phyloP scores from a whole-genome alignment of 345 rosid species.

The Populus nigra region DNA sequence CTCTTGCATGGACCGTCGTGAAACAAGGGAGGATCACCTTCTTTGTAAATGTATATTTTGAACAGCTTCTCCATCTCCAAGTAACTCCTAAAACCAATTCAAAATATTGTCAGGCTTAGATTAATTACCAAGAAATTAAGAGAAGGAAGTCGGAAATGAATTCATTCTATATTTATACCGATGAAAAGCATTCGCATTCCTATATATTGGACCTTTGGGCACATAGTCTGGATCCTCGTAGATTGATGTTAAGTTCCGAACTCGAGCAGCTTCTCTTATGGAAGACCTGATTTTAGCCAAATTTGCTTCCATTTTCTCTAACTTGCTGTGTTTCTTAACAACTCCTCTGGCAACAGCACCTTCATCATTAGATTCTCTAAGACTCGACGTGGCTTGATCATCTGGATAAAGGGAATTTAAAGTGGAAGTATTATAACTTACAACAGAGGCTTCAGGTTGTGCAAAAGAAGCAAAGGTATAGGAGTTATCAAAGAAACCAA shows the following conservation, averaged over 20 bases:
- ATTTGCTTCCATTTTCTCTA: constrained; percentile 31
- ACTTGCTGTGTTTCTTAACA: constrained; percentile 13
- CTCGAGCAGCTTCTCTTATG: constrained; percentile 37
- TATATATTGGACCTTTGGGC: constrained; percentile 41
- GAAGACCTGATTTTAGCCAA: constrained; percentile 26
- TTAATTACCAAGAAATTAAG: background rate
- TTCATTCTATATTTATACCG: constrained; percentile 3
- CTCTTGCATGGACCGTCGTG: constrained; percentile 39
- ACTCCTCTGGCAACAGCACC: background rate
- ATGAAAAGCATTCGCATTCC: constrained; percentile 43
- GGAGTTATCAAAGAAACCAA: constrained; percentile 4
- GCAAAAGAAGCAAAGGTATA: background rate
- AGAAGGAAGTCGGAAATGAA: background rate
- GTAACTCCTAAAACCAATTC: constrained; percentile 29
- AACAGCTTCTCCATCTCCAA: constrained; percentile 42
- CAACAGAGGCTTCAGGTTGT: background rate
- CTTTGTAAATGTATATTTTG: constrained; percentile 36
- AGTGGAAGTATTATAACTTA: background rate
- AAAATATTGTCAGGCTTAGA: background rate
- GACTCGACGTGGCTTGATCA: constrained; percentile 4
- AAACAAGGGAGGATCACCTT: constrained; percentile 40
- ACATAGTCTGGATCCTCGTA: constrained; percentile 30
- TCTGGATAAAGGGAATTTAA: background rate
- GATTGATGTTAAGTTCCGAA: constrained; percentile 27
- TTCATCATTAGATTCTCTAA: constrained; percentile 3